Conservation (phyloP, 2,329 filamentous ascomycete genomes). For the Cercospora berteroae region DNA sequence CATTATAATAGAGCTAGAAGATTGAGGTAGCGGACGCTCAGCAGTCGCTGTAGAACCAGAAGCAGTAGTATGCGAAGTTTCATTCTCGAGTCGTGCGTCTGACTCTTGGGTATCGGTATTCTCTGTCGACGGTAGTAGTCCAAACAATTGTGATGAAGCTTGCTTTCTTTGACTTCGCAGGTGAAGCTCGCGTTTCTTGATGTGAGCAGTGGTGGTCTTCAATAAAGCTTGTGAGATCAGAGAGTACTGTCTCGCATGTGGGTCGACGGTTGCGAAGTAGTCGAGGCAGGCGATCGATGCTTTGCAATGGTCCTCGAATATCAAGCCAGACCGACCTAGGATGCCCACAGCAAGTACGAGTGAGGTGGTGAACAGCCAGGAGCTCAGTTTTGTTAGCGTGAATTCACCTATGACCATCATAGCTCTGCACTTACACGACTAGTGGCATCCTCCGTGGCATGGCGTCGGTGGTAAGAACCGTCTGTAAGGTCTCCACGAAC, state of each 20-base stretch:
- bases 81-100: background rate
- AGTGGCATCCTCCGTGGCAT: slow-evolving; percentile 27
- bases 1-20: background rate
- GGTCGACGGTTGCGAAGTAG: slow-evolving; percentile 32
- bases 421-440: slow-evolving; percentile 22
- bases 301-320: slow-evolving; percentile 27
- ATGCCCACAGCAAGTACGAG: slow-evolving; percentile 33
- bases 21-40: background rate
- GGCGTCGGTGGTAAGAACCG: slow-evolving; percentile 19
- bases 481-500: slow-evolving; percentile 28
- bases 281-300: slow-evolving; percentile 28
- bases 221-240: slow-evolving; percentile 30
- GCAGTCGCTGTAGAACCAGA: background rate
- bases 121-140: slow-evolving; percentile 19
- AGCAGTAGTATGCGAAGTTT: background rate
- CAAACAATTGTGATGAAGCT: slow-evolving; percentile 34
- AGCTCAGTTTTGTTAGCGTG: slow-evolving; percentile 18
- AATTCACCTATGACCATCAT: background rate
- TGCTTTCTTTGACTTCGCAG: slow-evolving; percentile 27
- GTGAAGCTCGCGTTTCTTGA: slow-evolving; percentile 26
- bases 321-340: slow-evolving; percentile 29
- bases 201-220: slow-evolving; percentile 23
- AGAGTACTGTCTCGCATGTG: slow-evolving; percentile 35
- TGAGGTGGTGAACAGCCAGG: slow-evolving; percentile 35
- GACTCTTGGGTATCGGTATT: background rate